Evolutionary conservation across 2,329 filamentous ascomycete genomes (phyloP).

Genomic region (Aureobasidium sp.): DNA sequence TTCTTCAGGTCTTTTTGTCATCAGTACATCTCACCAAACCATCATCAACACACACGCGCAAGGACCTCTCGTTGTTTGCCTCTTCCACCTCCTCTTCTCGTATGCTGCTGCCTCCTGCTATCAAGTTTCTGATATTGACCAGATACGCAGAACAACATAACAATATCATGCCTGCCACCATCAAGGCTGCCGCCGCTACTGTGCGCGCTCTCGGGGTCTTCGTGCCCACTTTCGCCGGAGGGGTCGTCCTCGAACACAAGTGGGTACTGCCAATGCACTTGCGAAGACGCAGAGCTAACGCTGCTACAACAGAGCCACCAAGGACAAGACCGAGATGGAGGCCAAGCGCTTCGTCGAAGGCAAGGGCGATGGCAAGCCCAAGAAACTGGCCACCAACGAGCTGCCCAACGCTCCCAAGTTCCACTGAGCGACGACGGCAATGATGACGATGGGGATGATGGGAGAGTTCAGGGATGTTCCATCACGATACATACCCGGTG

Average conservation of each 20-base stretch:
- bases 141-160: not conserved
- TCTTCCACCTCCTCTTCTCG: too few relatives aligned
- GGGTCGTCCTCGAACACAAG: slow-evolving; percentile 1
- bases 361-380: not conserved
- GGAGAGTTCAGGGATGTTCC: not conserved
- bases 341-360: not conserved
- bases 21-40: too few relatives aligned
- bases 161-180: not conserved
- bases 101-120: too few relatives aligned
- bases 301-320: not conserved
- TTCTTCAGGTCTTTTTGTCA: too few relatives aligned
- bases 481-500: not conserved
- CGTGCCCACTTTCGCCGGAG: not conserved
- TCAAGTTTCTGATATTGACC: not conserved
- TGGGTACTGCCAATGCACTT: not conserved
- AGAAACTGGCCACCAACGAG: not conserved
- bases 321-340: not conserved
- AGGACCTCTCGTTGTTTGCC: too few relatives aligned
- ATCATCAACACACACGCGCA: too few relatives aligned
- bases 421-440: not conserved
- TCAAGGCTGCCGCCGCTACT: not conserved
- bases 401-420: not conserved
- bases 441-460: not conserved
- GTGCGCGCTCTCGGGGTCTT: not conserved
- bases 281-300: not conserved